A percentile compares a stretch with the other conserved stretches of the same genome.
Evolutionary conservation across 306 rosid genomes (phyloP).

Genomic region (Cicer yamashitae): DNA sequence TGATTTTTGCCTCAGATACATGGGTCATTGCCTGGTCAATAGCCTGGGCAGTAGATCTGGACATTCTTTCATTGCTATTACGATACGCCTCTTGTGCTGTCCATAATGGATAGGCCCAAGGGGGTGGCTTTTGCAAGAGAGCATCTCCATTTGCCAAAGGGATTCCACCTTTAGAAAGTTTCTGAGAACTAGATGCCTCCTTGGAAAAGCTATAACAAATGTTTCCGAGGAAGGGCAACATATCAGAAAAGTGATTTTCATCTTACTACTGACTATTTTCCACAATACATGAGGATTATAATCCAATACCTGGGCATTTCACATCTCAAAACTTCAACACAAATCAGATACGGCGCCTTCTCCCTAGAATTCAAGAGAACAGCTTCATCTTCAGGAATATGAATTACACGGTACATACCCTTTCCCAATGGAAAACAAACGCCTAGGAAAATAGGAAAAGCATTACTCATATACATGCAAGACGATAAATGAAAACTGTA

Average conservation of each 20-base stretch:
- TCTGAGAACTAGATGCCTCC: constrained; percentile 73
- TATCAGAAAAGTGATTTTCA: constrained; percentile 38
- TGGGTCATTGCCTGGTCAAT: constrained; percentile 95
- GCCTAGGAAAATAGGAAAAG: constrained; percentile 57
- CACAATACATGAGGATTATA: constrained; percentile 16
- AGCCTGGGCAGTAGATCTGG: constrained; percentile 91
- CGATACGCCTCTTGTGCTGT: constrained; percentile 91
- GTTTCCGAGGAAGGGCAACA: constrained; percentile 39
- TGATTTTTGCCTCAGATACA: constrained; percentile 64
- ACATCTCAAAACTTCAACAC: constrained; percentile 88
- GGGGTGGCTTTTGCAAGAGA: constrained; percentile 83
- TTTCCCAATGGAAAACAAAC: constrained; percentile 93
- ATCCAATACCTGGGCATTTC: constrained; percentile 73
- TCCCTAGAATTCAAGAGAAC: constrained; percentile 96
- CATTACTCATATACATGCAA: constrained; percentile 42
- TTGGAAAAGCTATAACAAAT: constrained; percentile 62
- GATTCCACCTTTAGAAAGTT: constrained; percentile 89
- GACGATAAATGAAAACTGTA: constrained; percentile 35
- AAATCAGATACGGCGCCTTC: constrained; percentile 90
- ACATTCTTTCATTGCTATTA: constrained; percentile 88
- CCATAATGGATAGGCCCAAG: constrained; percentile 98
- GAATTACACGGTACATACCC: constrained; percentile 84
- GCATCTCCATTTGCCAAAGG: constrained; percentile 97
- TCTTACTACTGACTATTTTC: constrained; percentile 42
- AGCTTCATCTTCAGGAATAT: constrained; percentile 94